These are phyloP conservation scores for Mucor circinelloides DNA, from an alignment of 371 early-diverging fungal genomes.

Conservation along the genomic window DNA sequence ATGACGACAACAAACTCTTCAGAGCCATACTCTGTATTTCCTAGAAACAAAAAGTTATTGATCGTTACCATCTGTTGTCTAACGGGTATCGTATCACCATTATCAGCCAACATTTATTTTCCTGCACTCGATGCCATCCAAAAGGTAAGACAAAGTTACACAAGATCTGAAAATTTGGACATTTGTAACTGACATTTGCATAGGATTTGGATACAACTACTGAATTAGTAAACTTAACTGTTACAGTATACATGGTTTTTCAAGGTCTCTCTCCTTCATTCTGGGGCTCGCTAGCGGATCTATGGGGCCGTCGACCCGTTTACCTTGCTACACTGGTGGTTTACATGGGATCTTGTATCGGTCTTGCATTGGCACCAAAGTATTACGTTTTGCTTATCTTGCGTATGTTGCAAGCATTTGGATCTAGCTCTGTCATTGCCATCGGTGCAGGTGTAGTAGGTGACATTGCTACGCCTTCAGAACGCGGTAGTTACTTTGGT, in stretches of 20 bases:
- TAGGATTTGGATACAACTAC: constrained; percentile 27
- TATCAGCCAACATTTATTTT: constrained; percentile 25
- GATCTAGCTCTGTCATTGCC: constrained; percentile 64
- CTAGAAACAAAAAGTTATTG: background rate
- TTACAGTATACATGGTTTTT: constrained; percentile 38
- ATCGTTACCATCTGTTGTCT: constrained; percentile 7
- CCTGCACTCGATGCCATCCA: constrained; percentile 23
- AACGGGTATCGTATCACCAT: constrained; percentile 20
- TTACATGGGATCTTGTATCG: constrained; percentile 58
- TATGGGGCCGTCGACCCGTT: constrained; percentile 61
- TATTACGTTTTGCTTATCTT: constrained; percentile 53
- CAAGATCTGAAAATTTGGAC: background rate
- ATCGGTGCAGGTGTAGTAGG: constrained; percentile 36
- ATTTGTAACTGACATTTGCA: background rate
- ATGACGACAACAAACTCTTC: background rate
- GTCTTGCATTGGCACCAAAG: constrained; percentile 54
- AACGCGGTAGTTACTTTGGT: constrained; percentile 67
- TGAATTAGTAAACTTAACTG: constrained; percentile 31
- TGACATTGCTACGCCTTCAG: constrained; percentile 14
- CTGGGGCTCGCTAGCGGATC: constrained; percentile 69
- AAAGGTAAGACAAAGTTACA: constrained; percentile 2
- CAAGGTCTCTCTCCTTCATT: constrained; percentile 46
- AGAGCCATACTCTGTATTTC: background rate
- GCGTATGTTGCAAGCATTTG: constrained; percentile 65
- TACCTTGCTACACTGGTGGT: constrained; percentile 59